Evolutionary conservation across 2,329 filamentous ascomycete genomes (phyloP), one percentile per base, ranked within the genome.

Genomic region (Furcasterigmium furcatum): DNA sequence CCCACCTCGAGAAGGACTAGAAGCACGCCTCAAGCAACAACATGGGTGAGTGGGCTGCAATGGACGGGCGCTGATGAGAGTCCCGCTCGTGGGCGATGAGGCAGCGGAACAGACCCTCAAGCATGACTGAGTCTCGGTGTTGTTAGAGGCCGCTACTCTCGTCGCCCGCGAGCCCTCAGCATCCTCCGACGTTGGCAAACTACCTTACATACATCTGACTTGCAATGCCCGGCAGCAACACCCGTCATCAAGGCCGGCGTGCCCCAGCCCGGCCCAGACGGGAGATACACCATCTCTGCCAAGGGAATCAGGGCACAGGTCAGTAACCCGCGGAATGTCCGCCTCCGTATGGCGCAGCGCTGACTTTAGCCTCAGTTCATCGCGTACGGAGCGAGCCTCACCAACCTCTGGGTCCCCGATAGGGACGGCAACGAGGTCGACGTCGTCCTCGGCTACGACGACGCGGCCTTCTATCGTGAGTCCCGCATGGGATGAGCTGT

Each of bases 371-470:
- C 16, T 13, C 40, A 67, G 62, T 67, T 81, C 61, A 77, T 82
- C 48, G 73, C 77, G 1, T 82, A 84, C 57, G 81, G 79, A 45
- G 82, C 81, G 6, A 76, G 73, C 34, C 69, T 85, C 51, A 76
- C 78, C 39, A 84, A 84, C 58, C 68, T 85, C 19, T 84, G 79
- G 60, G 75, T 85, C 54, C 77, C 77, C 50, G 81, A 84, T 61
- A 80, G 79, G 54, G 69, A 80, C 45, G 80, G 80, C 45, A 66
- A 79, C 18, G 75, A 81, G 54, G 73, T 83, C 41, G 81, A 85
- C 50, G 73, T 85, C 29, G 80, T 85, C 2, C 70, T 85, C 9
- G 82, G 82, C 9, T 84, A 80, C 58, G 80, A 85, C 57, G 79
- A 83, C 55, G 72, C 74, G 20, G 70, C 67, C 19, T 77, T 76